Evolutionary conservation across 768 basidiomycete species (phyloP).

Genomic region (Mrakia gelida): DNA sequence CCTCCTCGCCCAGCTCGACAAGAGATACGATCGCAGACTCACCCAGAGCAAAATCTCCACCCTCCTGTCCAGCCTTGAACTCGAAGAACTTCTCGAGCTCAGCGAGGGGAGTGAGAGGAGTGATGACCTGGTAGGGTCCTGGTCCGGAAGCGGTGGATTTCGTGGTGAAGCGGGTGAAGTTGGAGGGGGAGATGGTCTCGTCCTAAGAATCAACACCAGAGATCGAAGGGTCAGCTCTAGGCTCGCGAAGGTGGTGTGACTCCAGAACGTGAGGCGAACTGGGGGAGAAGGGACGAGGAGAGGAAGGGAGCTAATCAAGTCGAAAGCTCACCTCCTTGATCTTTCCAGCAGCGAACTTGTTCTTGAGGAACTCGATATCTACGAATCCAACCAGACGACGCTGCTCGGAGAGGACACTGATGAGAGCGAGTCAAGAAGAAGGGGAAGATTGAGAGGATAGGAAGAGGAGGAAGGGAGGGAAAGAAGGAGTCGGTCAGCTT

Average conservation of each 20-base stretch:
- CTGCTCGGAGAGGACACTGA: constrained; percentile 3
- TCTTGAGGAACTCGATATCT: constrained; percentile 11
- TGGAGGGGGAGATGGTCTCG: neutral
- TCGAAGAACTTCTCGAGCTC: constrained; percentile 24
- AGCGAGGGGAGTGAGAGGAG: constrained; percentile 11
- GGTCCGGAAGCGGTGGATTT: constrained; percentile 13
- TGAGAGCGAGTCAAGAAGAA: neutral
- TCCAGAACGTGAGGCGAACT: too few species aligned
- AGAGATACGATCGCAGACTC: neutral
- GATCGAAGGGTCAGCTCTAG: too few species aligned
- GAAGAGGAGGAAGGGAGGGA: neutral
- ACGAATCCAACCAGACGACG: constrained; percentile 23
- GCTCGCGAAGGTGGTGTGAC: too few species aligned
- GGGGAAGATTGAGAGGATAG: neutral
- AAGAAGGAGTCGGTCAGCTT: neutral
- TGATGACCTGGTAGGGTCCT: neutral
- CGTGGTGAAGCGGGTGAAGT: constrained; percentile 18
- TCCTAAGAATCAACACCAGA: neutral
- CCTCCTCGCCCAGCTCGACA: neutral
- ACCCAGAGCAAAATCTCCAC: constrained; percentile 20
- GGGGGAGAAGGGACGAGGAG: neutral
- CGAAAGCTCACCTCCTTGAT: constrained; percentile 7
- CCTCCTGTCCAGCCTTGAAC: constrained; percentile 4
- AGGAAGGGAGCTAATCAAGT: neutral
- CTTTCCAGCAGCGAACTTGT: constrained; percentile 11